Percentiles rank a stretch among this genome's conserved stretches.
Evolutionary conservation across 2,329 filamentous ascomycete genomes (phyloP).

Genomic region (Xylaria sp.): DNA sequence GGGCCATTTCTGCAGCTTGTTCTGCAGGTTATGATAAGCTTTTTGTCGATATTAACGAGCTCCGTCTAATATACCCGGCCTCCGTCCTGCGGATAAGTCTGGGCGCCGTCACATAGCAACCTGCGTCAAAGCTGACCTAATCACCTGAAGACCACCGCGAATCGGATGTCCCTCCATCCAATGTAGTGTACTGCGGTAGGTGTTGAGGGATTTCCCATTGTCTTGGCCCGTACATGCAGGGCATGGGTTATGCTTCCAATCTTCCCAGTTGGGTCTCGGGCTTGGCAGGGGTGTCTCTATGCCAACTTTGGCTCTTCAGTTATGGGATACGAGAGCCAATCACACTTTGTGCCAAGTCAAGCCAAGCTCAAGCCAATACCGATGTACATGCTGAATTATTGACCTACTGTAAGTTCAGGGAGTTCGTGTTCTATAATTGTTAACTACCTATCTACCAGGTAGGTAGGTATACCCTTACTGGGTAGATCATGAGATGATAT

Average conservation of each 20-base stretch:
- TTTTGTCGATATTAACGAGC: constrained; percentile 27
- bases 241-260: constrained; percentile 18
- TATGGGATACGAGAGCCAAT: constrained; percentile 10
- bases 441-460: background rate
- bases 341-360: constrained; percentile 20
- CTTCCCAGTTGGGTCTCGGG: constrained; percentile 21
- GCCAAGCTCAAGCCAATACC: constrained; percentile 23
- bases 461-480: background rate
- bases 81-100: background rate
- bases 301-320: constrained; percentile 6
- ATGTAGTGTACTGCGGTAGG: background rate
- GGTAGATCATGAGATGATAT: background rate
- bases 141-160: constrained; percentile 16
- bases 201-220: constrained; percentile 35
- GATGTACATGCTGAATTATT: background rate
- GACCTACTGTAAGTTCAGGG: background rate
- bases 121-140: constrained; percentile 7
- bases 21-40: constrained; percentile 29
- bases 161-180: constrained; percentile 29
- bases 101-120: constrained; percentile 5
- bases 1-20: background rate
- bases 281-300: constrained; percentile 33
- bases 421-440: background rate
- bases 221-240: constrained; percentile 17
- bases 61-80: constrained; percentile 22